Base-by-base conservation (phyloP, 2,329 filamentous ascomycete genomes). In the Diaporthe aspalathi region DNA sequence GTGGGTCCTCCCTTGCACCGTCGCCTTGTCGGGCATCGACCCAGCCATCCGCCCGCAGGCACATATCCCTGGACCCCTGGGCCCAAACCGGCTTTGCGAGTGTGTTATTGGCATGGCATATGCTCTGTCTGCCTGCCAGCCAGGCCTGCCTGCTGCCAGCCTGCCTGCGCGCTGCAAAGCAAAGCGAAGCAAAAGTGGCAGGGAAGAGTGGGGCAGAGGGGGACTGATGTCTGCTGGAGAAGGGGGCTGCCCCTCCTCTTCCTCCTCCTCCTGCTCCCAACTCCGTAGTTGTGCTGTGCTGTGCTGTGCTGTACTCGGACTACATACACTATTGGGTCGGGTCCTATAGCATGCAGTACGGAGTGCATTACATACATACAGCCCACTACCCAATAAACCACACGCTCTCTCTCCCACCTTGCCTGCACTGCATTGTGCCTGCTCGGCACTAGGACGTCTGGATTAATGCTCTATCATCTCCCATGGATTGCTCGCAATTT, bases 401-500 rank as follows among this genome's bases (percentile, higher is more conserved):
- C 32, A 32, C 32, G 8, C 32, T 32, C 32, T 8, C 32, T 5
- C n/a, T n/a, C n/a, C n/a, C n/a, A n/a, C n/a, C n/a, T n/a, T n/a
- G 35, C 5, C 57, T 49, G 57, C 43, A 50, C 60, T 65, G 60
- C 60, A 65, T 65, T 50, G 29, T 65, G 60, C 45, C 43, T 27
- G 60, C 45, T 32, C 22, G 43, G 60, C 60, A 65, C 60, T 65
- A 65, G 43, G 60, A 65, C n/a, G 24, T 65, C 27, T 50, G 60
- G 60, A 65, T 65, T 50, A 50, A 49, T 68, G 67, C 67, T 49
- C 29, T 45, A 52, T 69, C 72, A 71, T 68, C 72, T 73, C 66
- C 62, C 69, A 63, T 69, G 45, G 68, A 66, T 54, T 73, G 40
- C 50, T 27, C 22, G 65, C 69, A 73, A 71, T 73, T 73, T 73